Conservation (phyloP, 2,329 filamentous ascomycete genomes). For the Diaporthe capsici region DNA sequence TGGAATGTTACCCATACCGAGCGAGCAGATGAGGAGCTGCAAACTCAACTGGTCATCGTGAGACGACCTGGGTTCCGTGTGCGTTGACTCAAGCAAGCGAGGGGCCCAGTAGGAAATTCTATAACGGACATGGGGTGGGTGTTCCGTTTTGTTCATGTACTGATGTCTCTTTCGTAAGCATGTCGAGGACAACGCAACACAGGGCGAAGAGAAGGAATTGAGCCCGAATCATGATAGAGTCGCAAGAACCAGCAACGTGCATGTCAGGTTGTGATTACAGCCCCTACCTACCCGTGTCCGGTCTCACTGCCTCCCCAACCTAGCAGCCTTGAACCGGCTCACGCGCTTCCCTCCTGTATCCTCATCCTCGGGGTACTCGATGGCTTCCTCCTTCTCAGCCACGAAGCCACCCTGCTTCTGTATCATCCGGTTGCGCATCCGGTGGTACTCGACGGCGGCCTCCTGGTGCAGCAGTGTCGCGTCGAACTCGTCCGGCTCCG, state of each 20-base stretch:
- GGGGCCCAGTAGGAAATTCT: too few relatives aligned
- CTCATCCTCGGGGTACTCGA: constrained; percentile 77
- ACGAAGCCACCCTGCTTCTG: constrained; percentile 87
- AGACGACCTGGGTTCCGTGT: constrained; percentile 61
- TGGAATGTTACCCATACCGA: constrained; percentile 67
- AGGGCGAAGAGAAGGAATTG: neutral
- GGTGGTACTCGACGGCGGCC: constrained; percentile 86
- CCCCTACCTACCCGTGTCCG: neutral
- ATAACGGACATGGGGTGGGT: too few relatives aligned
- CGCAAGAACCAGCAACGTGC: neutral
- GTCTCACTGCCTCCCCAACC: constrained; percentile 66
- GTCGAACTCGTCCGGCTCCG: constrained; percentile 76
- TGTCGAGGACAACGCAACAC: neutral
- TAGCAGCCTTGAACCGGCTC: constrained; percentile 82
- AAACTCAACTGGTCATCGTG: constrained; percentile 59
- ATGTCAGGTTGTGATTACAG: neutral
- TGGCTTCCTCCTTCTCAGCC: constrained; percentile 76
- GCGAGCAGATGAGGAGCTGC: constrained; percentile 68
- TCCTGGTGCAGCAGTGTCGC: constrained; percentile 80
- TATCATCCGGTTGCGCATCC: constrained; percentile 85
- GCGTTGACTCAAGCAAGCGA: neutral
- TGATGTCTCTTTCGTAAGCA: neutral
- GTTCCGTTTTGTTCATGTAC: neutral
- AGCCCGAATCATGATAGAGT: neutral
- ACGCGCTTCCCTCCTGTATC: constrained; percentile 71